Percentiles rank a stretch among this genome's conserved stretches.
These are phyloP conservation scores for Saccharomycopsis amapae DNA, from an alignment of 805 yeast genomes.

Conservation along the genomic window DNA sequence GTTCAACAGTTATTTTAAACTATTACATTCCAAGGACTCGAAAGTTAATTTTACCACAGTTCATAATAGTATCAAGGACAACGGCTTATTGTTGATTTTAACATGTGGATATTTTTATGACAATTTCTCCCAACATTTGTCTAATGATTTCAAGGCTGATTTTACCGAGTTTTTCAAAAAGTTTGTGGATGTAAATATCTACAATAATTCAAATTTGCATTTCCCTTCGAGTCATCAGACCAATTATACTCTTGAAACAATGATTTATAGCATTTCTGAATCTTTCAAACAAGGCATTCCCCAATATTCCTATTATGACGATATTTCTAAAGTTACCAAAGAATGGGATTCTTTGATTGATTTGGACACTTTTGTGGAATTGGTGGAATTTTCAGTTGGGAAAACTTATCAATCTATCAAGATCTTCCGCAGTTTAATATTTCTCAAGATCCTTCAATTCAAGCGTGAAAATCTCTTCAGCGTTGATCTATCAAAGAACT, in stretches of 20 bases:
- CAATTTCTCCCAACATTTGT: constrained; percentile 3
- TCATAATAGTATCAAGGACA: neutral
- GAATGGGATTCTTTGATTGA: constrained; percentile 3
- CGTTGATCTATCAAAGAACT: constrained; percentile 1
- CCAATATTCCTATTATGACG: constrained; percentile 1
- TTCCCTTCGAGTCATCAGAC: constrained; percentile 12
- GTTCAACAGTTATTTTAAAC: constrained; percentile 7
- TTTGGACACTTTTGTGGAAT: constrained; percentile 1
- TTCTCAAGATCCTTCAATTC: constrained; percentile 10
- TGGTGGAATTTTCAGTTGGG: constrained; percentile 10
- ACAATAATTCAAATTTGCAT: constrained; percentile 2
- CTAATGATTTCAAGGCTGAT: neutral
- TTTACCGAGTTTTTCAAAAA: constrained; percentile 7
- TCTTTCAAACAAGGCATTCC: neutral
- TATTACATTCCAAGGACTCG: neutral
- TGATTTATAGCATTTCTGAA: neutral
- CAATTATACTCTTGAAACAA: constrained; percentile 9
- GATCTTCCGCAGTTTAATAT: constrained; percentile 6
- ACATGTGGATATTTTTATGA: constrained; percentile 7
- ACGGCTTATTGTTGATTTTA: constrained; percentile 9
- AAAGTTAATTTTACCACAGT: neutral
- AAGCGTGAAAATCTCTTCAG: neutral
- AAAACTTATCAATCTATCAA: constrained; percentile 20
- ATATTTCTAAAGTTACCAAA: neutral
- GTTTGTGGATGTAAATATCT: neutral